Evolutionary conservation across 495 filamentous ascomycete genomes (phyloP).

Genomic region (Penicillium waksmanii): DNA sequence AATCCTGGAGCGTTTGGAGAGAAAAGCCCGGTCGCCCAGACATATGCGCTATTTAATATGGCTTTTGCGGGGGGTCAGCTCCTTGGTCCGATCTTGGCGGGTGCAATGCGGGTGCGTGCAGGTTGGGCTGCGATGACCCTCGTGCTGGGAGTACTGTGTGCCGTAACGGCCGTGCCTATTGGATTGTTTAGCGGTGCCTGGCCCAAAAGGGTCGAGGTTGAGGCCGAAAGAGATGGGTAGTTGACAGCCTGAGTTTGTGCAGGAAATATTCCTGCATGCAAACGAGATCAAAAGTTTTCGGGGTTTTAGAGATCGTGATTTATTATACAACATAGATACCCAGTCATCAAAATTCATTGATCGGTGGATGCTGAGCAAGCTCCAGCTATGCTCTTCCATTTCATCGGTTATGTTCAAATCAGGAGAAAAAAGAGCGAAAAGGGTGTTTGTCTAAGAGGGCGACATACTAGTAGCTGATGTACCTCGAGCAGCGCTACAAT

Average conservation of each 20-base stretch:
- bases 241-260: neutral
- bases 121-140: slow-evolving; percentile 48
- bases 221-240: neutral
- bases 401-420: too few species aligned
- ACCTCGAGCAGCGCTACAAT: too few species aligned
- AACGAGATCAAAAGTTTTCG: neutral
- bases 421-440: too few species aligned
- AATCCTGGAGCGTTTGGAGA: slow-evolving; percentile 52
- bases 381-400: too few species aligned
- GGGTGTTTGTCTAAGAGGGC: too few species aligned
- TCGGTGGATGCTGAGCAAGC: too few species aligned
- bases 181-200: slow-evolving; percentile 13
- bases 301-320: too few species aligned
- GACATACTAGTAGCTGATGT: too few species aligned
- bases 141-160: slow-evolving; percentile 38
- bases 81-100: slow-evolving; percentile 61
- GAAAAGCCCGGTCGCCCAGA: slow-evolving; percentile 60
- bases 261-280: too few species aligned
- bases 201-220: neutral
- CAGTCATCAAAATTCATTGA: too few species aligned
- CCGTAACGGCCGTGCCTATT: slow-evolving; percentile 25
- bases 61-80: slow-evolving; percentile 64
- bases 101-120: slow-evolving; percentile 34
- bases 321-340: too few species aligned
- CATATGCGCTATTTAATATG: slow-evolving; percentile 63